Percentiles rank a stretch among this genome's conserved stretches.
Conservation (phyloP, 208 protist species). For the Wallacemonas sp. region DNA sequence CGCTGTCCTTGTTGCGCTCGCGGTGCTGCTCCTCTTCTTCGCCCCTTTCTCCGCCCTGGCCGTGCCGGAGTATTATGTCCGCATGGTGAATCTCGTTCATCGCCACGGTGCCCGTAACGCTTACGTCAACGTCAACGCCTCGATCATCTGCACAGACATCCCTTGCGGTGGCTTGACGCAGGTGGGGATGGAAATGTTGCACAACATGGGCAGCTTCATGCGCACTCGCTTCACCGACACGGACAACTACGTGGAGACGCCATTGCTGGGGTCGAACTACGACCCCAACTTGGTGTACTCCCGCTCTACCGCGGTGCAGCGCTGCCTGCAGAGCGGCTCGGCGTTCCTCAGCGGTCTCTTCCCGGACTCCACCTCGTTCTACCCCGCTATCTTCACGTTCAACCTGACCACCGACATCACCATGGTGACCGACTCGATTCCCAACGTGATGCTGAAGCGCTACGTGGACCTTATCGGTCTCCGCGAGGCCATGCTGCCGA, state of each 20-base stretch:
- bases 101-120: constrained; percentile 42
- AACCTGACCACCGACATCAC: constrained; percentile 43
- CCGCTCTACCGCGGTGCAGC: constrained; percentile 44
- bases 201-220: constrained; percentile 30
- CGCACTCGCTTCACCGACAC: constrained; percentile 42
- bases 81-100: constrained; percentile 49
- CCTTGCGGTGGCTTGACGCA: constrained; percentile 47
- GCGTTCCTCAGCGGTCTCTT: constrained; percentile 53
- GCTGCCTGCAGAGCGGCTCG: constrained; percentile 54
- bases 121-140: constrained; percentile 24
- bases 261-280: constrained; percentile 36
- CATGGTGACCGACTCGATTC: constrained; percentile 32
- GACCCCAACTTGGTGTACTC: constrained; percentile 52
- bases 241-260: constrained; percentile 28
- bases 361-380: constrained; percentile 33
- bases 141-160: constrained; percentile 32
- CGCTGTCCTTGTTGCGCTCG: neutral
- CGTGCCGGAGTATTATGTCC: constrained; percentile 24
- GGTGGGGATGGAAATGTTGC: constrained; percentile 40
- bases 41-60: constrained; percentile 7
- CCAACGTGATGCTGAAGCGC: constrained; percentile 28
- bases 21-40: neutral
- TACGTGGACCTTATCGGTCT: constrained; percentile 20
- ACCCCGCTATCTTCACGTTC: constrained; percentile 44
- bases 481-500: constrained; percentile 18